Percentiles rank a stretch among this genome's conserved stretches.
phyloP scores from a whole-genome alignment of 352 stramenopile genomes.

The Phytophthora macrochlamydospora region DNA sequence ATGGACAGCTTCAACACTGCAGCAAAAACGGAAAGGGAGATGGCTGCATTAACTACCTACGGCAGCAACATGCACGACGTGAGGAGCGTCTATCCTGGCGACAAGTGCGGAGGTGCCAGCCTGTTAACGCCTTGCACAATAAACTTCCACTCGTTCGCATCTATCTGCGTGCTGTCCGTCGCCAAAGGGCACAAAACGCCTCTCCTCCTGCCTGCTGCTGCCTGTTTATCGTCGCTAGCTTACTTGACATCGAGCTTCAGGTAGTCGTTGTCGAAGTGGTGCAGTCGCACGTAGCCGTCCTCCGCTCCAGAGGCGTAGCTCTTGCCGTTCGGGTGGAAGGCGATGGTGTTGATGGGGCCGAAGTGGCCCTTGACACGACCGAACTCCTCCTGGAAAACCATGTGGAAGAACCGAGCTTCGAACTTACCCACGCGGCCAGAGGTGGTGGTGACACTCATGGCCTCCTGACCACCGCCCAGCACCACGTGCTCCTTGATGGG shows the following conservation, averaged over 20 bases:
- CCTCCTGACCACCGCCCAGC: constrained; percentile 98
- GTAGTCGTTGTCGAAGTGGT: constrained; percentile 99
- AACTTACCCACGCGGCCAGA: constrained; percentile 93
- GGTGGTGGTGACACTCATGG: constrained; percentile 97
- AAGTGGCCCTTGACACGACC: constrained; percentile 99
- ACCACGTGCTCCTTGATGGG: constrained; percentile 96
- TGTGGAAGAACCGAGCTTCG: constrained; percentile 98
- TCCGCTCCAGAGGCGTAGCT: constrained; percentile 98
- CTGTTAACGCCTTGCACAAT: constrained; percentile 8
- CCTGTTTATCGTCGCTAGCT: constrained; percentile 24
- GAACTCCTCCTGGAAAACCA: constrained; percentile 99
- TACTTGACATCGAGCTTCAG: constrained; percentile 70
- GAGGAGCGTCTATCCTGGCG: constrained; percentile 23
- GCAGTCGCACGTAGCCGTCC: constrained; percentile 98
- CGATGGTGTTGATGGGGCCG: constrained; percentile 99
- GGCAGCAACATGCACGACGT: constrained; percentile 18
- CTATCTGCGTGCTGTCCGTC: background rate
- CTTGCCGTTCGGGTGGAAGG: constrained; percentile 98
- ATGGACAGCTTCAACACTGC: constrained; percentile 17
- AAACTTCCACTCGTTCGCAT: background rate
- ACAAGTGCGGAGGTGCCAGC: background rate
- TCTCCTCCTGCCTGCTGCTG: constrained; percentile 3
- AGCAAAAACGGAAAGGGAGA: constrained; percentile 18
- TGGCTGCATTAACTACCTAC: constrained; percentile 46
- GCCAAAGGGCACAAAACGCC: background rate